These are phyloP conservation scores for Arxiozyma heterogenica DNA, from an alignment of 1,139 yeast species.

Conservation along the genomic window DNA sequence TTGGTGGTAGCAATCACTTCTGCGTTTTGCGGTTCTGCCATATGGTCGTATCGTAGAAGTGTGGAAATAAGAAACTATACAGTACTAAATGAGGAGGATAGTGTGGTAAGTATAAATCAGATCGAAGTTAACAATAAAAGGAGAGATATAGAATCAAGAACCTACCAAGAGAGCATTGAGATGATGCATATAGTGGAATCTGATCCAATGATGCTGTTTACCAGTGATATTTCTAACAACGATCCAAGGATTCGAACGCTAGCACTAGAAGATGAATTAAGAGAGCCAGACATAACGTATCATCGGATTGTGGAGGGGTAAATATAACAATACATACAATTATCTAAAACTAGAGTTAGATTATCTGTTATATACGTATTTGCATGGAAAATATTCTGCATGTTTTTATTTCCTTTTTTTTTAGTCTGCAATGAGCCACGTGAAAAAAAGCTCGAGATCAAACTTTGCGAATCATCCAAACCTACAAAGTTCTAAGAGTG, in stretches of 20 bases:
- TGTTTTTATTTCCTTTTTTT: no score
- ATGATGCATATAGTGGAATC: background rate
- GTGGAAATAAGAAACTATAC: constrained; percentile 38
- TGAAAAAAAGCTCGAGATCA: no score
- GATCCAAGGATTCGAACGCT: background rate
- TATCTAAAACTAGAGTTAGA: no score
- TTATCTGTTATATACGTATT: no score
- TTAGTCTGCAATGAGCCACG: no score
- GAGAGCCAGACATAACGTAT: background rate
- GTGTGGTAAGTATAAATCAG: background rate
- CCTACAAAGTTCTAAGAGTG: no score
- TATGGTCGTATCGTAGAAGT: constrained; percentile 39
- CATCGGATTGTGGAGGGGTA: background rate
- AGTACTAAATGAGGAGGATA: constrained; percentile 6
- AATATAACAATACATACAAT: no score
- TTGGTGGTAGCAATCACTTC: constrained; percentile 50
- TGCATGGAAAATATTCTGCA: no score
- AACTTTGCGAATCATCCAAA: no score
- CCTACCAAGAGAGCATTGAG: background rate
- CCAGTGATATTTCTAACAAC: no score
- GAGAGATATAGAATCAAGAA: background rate
- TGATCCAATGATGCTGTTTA: background rate
- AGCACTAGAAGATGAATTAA: background rate
- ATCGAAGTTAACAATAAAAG: no score
- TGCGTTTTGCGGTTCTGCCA: constrained; percentile 18